Evolutionary conservation across 306 rosid species (phyloP).

Genomic region (Prunus campanulata): DNA sequence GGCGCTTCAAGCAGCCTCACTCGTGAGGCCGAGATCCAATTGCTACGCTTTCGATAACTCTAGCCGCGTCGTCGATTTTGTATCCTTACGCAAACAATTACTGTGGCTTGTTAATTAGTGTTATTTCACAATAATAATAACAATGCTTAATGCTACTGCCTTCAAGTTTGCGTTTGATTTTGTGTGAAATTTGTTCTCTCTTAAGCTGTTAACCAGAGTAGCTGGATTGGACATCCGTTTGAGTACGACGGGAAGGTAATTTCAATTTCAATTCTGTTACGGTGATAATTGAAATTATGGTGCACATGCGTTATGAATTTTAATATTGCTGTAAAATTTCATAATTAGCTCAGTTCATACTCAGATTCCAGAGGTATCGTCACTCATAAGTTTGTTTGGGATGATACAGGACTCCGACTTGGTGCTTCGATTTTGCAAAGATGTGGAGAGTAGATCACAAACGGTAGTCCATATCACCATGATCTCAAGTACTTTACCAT

Average conservation of each 20-base stretch:
- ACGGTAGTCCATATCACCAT: constrained; percentile 51
- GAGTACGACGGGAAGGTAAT: constrained; percentile 75
- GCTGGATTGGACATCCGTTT: constrained; percentile 70
- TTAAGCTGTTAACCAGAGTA: constrained; percentile 58
- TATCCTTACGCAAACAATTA: constrained; percentile 45
- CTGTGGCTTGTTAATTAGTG: neutral
- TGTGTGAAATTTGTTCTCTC: constrained; percentile 21
- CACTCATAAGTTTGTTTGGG: constrained; percentile 4
- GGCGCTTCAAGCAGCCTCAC: constrained; percentile 40
- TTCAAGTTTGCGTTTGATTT: neutral
- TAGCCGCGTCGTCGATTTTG: constrained; percentile 87
- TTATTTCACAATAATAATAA: no score
- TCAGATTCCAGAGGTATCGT: neutral
- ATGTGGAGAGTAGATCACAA: constrained; percentile 88
- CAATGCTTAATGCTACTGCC: neutral
- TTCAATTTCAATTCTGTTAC: neutral
- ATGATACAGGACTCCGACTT: constrained; percentile 68
- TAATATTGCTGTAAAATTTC: neutral
- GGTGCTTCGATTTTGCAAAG: constrained; percentile 84
- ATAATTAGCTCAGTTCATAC: neutral
- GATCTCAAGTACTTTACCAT: constrained; percentile 23
- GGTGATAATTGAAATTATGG: neutral
- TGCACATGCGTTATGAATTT: neutral
- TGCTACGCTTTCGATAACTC: constrained; percentile 80
- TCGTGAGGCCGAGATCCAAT: constrained; percentile 60